Evolutionary conservation across 345 rosid species (phyloP).

Genomic region (Hibiscus trionum): DNA sequence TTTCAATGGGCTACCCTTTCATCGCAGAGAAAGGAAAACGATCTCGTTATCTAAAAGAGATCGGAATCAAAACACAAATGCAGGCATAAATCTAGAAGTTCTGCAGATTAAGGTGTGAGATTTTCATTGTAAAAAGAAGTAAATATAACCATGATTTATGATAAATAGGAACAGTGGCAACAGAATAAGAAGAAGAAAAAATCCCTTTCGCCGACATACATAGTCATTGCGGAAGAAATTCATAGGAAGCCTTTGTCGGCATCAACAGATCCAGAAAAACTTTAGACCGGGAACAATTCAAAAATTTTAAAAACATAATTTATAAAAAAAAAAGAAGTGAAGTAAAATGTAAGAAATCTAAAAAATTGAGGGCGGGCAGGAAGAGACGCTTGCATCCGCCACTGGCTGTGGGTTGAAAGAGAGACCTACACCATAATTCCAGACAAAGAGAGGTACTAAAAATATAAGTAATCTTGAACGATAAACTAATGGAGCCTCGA

Average conservation of each 20-base stretch:
- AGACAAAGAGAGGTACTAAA: background rate
- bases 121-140: background rate
- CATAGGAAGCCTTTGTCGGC: background rate
- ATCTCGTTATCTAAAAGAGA: background rate
- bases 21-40: too few species aligned
- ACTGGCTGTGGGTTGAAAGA: background rate
- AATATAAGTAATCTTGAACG: background rate
- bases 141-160: background rate
- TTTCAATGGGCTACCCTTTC: too few species aligned
- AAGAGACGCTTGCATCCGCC: too few species aligned
- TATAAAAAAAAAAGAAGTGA: too few species aligned
- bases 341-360: too few species aligned
- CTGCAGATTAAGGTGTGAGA: background rate
- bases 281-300: too few species aligned
- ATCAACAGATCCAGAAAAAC: too few species aligned
- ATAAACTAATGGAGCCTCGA: background rate
- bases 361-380: too few species aligned
- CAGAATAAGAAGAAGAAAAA: too few species aligned
- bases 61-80: background rate
- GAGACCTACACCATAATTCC: background rate
- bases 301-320: too few species aligned
- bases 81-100: background rate
- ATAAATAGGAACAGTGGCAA: too few species aligned
- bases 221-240: background rate
- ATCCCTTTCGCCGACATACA: background rate